A percentile compares a stretch with the other conserved stretches of the same genome.
These are phyloP conservation scores for Penicillium cinerascens DNA, from an alignment of 495 filamentous ascomycete genomes.

Conservation along the genomic window DNA sequence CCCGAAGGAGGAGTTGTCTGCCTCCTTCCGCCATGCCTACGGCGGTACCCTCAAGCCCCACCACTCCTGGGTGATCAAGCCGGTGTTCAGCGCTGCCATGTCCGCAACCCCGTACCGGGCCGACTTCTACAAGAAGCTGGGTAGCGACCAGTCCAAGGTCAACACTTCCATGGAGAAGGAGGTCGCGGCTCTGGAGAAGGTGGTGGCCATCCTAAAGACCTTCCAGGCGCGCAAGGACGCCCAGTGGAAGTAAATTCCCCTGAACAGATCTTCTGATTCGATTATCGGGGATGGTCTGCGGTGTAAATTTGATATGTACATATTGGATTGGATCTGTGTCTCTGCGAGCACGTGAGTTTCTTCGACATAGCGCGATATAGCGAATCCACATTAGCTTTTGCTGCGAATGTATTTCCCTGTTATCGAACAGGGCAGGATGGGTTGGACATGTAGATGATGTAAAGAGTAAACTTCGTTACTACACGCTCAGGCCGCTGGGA, in stretches of 20 bases:
- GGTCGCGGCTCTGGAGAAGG: constrained; percentile 69
- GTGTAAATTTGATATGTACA: constrained; percentile 27
- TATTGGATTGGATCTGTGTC: constrained; percentile 27
- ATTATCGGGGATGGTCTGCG: constrained; percentile 3
- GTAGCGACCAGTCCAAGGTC: constrained; percentile 57
- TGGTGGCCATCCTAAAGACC: constrained; percentile 68
- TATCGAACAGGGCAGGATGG: not conserved
- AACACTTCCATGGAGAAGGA: constrained; percentile 59
- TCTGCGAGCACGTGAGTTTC: constrained; percentile 14
- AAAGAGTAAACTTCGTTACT: not conserved
- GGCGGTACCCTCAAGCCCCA: constrained; percentile 80
- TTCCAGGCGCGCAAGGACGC: constrained; percentile 67
- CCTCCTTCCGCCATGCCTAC: constrained; percentile 86
- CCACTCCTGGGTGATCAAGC: constrained; percentile 82
- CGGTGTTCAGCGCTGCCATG: constrained; percentile 90
- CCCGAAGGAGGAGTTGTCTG: constrained; percentile 66
- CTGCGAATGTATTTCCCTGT: not conserved
- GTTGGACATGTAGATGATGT: not conserved
- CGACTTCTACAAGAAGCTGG: constrained; percentile 86
- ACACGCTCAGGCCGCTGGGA: not conserved
- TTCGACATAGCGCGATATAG: not conserved
- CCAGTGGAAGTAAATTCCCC: constrained; percentile 54
- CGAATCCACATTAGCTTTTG: not conserved
- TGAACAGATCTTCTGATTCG: not conserved
- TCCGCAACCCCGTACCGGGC: constrained; percentile 85